Evolutionary conservation across 805 yeast species (phyloP).

Genomic region (Zygosaccharomyces kombuchaensis): DNA sequence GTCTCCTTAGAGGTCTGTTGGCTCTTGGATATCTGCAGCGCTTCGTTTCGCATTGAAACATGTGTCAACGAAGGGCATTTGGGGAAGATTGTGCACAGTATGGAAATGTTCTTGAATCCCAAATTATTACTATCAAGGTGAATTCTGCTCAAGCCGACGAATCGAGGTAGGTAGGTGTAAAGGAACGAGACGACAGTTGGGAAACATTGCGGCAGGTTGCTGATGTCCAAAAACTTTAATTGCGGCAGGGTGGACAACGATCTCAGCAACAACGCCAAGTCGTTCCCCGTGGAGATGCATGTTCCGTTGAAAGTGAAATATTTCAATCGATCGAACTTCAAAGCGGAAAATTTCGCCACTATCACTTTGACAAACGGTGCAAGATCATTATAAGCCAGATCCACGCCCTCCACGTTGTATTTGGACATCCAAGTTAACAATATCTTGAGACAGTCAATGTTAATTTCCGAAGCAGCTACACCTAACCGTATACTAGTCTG

Average conservation of each 20-base stretch:
- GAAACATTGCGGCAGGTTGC: slow-evolving; percentile 63
- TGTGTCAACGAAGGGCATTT: slow-evolving; percentile 63
- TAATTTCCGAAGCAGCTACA: slow-evolving; percentile 67
- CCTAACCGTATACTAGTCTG: slow-evolving; percentile 49
- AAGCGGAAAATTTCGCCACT: slow-evolving; percentile 21
- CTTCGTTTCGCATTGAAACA: slow-evolving; percentile 64
- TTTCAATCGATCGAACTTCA: slow-evolving; percentile 30
- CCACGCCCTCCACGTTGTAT: slow-evolving; percentile 54
- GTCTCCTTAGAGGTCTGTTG: slow-evolving; percentile 4
- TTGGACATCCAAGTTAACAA: slow-evolving; percentile 55
- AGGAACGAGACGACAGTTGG: slow-evolving; percentile 57
- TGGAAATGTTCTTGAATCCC: slow-evolving; percentile 48
- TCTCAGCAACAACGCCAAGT: slow-evolving; percentile 46
- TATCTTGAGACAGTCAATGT: slow-evolving; percentile 52
- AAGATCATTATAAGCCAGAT: slow-evolving; percentile 78
- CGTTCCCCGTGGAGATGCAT: slow-evolving; percentile 49
- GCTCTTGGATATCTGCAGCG: slow-evolving; percentile 14
- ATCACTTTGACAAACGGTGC: slow-evolving; percentile 29
- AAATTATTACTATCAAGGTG: slow-evolving; percentile 70
- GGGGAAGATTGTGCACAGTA: slow-evolving; percentile 64
- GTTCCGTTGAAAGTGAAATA: slow-evolving; percentile 66
- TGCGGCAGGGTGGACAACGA: slow-evolving; percentile 50
- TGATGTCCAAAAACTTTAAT: slow-evolving; percentile 69
- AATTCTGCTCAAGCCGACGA: slow-evolving; percentile 57
- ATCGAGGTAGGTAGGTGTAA: slow-evolving; percentile 62